phyloP scores from a whole-genome alignment of 305 asterid species.

The Solanum hybrid region DNA sequence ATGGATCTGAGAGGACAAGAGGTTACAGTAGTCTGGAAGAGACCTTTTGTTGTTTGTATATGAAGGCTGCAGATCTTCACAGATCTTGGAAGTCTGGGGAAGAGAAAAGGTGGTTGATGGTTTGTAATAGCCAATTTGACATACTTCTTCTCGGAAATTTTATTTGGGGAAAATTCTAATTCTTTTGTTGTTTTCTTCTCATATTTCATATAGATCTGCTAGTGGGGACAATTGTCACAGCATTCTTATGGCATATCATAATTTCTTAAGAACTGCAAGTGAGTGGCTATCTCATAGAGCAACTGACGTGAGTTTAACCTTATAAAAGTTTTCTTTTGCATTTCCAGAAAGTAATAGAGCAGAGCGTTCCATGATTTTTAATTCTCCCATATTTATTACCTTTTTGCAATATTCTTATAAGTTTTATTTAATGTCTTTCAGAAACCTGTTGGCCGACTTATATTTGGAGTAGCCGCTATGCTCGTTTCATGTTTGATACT shows the following conservation, averaged over 20 bases:
- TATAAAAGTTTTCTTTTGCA: conserved; percentile 6
- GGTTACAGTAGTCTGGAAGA: conserved; percentile 27
- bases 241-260: conserved; percentile 40
- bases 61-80: conserved; percentile 48
- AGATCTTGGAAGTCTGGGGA: conserved; percentile 43
- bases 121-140: background rate
- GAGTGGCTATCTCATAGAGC: conserved; percentile 77
- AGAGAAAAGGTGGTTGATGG: conserved; percentile 12
- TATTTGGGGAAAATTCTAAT: conserved; percentile 2
- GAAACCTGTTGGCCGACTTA: conserved; percentile 64
- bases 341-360: conserved; percentile 1
- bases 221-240: conserved; percentile 30
- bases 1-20: conserved; percentile 17
- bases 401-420: background rate
- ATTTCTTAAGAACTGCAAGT: conserved; percentile 62
- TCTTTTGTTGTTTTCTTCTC: conserved; percentile 14
- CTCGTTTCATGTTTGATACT: conserved; percentile 51
- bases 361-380: background rate
- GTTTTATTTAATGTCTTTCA: conserved; percentile 25
- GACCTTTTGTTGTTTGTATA: conserved; percentile 58
- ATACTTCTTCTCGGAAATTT: background rate
- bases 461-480: conserved; percentile 57
- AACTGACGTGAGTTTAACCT: conserved; percentile 59
- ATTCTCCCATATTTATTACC: background rate
- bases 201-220: conserved; percentile 22